These are phyloP conservation scores for Golubevia sp. DNA, from an alignment of 1,284 basidiomycete genomes.

Conservation along the genomic window DNA sequence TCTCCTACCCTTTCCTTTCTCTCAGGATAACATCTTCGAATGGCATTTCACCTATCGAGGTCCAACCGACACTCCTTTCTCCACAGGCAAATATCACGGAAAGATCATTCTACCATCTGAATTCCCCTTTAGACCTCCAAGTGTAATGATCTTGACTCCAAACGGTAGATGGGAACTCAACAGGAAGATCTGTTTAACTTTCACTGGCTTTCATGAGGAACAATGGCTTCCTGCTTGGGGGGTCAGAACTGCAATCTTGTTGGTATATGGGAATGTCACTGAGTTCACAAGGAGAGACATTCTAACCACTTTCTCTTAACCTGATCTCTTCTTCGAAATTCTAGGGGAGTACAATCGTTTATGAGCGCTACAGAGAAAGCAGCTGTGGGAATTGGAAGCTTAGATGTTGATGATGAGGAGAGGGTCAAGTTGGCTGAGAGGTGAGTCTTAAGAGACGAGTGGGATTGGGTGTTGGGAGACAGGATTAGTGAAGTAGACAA, in stretches of 20 bases:
- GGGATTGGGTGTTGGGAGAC: no score
- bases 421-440: slow-evolving; percentile 69
- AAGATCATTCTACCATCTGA: slow-evolving; percentile 86
- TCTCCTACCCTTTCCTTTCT: slow-evolving; percentile 4
- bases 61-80: slow-evolving; percentile 64
- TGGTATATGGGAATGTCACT: no score
- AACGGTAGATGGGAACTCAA: slow-evolving; percentile 93
- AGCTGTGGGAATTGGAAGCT: slow-evolving; percentile 85
- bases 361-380: slow-evolving; percentile 66
- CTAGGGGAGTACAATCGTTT: slow-evolving; percentile 46
- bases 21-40: slow-evolving; percentile 66
- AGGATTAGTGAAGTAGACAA: no score
- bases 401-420: slow-evolving; percentile 86
- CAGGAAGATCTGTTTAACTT: slow-evolving; percentile 75
- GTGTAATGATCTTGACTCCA: slow-evolving; percentile 90
- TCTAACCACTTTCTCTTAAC: slow-evolving; percentile 7
- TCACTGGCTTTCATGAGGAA: slow-evolving; percentile 71
- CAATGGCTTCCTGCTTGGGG: slow-evolving; percentile 98
- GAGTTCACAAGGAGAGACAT: slow-evolving; percentile 3
- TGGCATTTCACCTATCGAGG: slow-evolving; percentile 98
- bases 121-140: slow-evolving; percentile 92
- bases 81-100: slow-evolving; percentile 75
- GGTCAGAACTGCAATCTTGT: slow-evolving; percentile 78
- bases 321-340: slow-evolving; percentile 13
- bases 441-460: slow-evolving; percentile 2